These are phyloP conservation scores for Diaporthe batatas DNA, from an alignment of 2,329 filamentous ascomycete species.

Conservation along the genomic window DNA sequence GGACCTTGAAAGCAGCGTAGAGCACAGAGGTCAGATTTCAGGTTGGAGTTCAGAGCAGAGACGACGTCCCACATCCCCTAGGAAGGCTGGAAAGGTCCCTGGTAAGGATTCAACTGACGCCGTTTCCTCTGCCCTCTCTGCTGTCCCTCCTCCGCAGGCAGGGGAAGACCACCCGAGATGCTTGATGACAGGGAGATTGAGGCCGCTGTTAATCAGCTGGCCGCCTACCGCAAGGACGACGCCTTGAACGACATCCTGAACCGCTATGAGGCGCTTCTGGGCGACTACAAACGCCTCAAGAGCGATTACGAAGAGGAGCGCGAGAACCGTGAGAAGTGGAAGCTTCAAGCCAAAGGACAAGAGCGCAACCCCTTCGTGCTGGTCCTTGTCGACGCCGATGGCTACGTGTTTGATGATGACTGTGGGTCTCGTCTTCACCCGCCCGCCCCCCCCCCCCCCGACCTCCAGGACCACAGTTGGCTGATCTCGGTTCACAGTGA, in stretches of 20 bases:
- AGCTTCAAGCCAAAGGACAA: constrained; percentile 62
- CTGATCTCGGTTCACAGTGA: constrained; percentile 45
- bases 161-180: constrained; percentile 38
- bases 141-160: background rate
- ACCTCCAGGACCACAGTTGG: background rate
- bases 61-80: background rate
- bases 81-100: constrained; percentile 34
- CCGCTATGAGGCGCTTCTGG: constrained; percentile 58
- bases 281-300: constrained; percentile 67
- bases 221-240: constrained; percentile 49
- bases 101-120: constrained; percentile 23
- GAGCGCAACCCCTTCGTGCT: constrained; percentile 71
- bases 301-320: constrained; percentile 70
- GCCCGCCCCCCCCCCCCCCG: too few relatives aligned
- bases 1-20: constrained; percentile 31
- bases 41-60: background rate
- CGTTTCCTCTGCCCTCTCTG: background rate
- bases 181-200: constrained; percentile 49
- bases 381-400: constrained; percentile 73
- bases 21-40: constrained; percentile 13
- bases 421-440: constrained; percentile 33
- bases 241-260: constrained; percentile 43
- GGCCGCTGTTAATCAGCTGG: constrained; percentile 48
- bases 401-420: constrained; percentile 67
- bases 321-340: constrained; percentile 66